Evolutionary conservation across 768 basidiomycete genomes (phyloP), one percentile per base, ranked within the genome.

Genomic region (Paxillus involutus): DNA sequence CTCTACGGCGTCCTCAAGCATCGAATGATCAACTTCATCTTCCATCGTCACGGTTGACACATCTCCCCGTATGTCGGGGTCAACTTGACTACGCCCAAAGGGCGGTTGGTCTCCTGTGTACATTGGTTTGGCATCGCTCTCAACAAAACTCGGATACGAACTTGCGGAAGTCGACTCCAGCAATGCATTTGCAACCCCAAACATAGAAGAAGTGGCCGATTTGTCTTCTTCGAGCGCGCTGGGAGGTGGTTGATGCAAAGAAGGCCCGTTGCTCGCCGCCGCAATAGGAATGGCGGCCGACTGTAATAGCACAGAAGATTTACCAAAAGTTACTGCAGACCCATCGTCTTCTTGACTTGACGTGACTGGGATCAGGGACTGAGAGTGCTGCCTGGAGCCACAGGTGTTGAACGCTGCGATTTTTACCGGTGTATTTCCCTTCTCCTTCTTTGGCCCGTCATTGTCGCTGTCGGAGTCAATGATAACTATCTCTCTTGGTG

Each of bases 401-500:
- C 7, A n/a, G 8, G 9, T 14, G 21, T 29, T 16, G 47, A 44
- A 17, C 4, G 0, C 33, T 21, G 16, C 13, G 10, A 21, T 29
- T 12, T 21, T 44, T 11, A 44, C 43, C 30, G 10, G 17, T 37
- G 32, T 8, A 26, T 46, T 41, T 36, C 40, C 40, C 16, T 45
- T 49, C n/a, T 40, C 39, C 49, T 17, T 45, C n/a, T 19, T 41
- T 14, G 33, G 52, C 30, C 32, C 32, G 9, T 32, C 61, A 4
- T 66, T 65, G 26, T 85, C 84, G 48, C 78, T 78, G 59, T 85
- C 85, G 17, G 84, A 85, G 63, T 86, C 84, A 51, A 88, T 80
- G 52, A 85, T 68, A 44, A 86, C 85, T 57, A 85, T 62, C 58
- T 85, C 79, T 57, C 66, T 48, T 24, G 59, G 45, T 40, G 37